Percentiles rank a stretch among this genome's conserved stretches.
These are phyloP conservation scores for Aspergillus terreus DNA, from an alignment of 2,329 filamentous ascomycete genomes.

Conservation along the genomic window DNA sequence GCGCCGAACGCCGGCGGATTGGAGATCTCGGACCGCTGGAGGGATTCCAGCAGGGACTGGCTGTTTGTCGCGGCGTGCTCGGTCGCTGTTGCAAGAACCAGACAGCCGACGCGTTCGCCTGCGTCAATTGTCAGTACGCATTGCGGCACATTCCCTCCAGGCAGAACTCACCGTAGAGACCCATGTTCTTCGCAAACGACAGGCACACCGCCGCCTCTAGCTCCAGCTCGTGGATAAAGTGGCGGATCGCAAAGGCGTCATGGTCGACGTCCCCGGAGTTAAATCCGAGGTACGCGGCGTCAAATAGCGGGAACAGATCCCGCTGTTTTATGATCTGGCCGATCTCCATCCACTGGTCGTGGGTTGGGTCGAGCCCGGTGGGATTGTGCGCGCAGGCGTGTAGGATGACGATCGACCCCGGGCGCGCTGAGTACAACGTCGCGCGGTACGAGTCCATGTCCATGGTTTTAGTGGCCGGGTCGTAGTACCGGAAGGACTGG, in stretches of 20 bases:
- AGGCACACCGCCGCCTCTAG: slow-evolving; percentile 59
- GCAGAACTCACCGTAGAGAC: slow-evolving; percentile 22
- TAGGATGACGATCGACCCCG: slow-evolving; percentile 77
- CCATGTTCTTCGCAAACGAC: slow-evolving; percentile 56
- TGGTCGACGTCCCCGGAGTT: slow-evolving; percentile 24
- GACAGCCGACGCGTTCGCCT: slow-evolving; percentile 14
- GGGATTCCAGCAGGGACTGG: slow-evolving; percentile 10
- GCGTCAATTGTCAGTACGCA: background rate
- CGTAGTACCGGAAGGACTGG: slow-evolving; percentile 39
- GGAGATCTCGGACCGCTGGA: slow-evolving; percentile 70
- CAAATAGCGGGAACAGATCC: slow-evolving; percentile 76
- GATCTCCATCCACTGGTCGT: slow-evolving; percentile 87
- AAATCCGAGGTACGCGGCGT: slow-evolving; percentile 27
- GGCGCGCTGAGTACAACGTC: slow-evolving; percentile 52
- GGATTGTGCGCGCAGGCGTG: slow-evolving; percentile 97
- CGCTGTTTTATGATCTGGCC: slow-evolving; percentile 68
- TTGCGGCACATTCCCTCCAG: background rate
- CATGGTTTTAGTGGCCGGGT: slow-evolving; percentile 11
- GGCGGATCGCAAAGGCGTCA: slow-evolving; percentile 24
- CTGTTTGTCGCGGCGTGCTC: slow-evolving; percentile 7
- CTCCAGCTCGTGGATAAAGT: slow-evolving; percentile 60
- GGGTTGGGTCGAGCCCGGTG: slow-evolving; percentile 86
- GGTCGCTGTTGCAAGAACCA: slow-evolving; percentile 1
- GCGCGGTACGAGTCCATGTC: slow-evolving; percentile 20
- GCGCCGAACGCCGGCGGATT: slow-evolving; percentile 93